A percentile compares a stretch with the other conserved stretches of the same genome.
Conservation (phyloP, 129 eudicot genomes). For the Escallonia rubra region DNA sequence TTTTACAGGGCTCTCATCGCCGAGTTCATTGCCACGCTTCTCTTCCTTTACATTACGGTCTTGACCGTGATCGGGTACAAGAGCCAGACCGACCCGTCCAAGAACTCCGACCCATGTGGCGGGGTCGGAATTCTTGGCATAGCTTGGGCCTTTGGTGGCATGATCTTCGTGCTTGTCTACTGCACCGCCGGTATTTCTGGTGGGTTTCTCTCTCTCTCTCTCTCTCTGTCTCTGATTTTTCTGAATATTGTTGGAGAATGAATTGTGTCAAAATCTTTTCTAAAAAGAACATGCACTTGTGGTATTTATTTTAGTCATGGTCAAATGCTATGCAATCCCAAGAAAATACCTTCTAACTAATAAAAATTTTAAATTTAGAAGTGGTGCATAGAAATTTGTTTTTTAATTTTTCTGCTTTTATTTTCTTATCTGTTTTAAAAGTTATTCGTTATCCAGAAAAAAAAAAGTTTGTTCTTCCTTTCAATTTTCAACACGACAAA, state of each 20-base stretch:
- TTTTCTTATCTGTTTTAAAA: no score
- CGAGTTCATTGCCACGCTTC: constrained; percentile 57
- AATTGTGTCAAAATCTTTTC: background rate
- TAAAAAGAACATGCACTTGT: background rate
- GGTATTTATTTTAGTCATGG: background rate
- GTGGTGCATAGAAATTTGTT: no score
- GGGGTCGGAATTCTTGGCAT: constrained; percentile 79
- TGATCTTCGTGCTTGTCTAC: constrained; percentile 68
- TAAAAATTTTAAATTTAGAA: no score
- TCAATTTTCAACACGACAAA: background rate
- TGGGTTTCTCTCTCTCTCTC: constrained; percentile 1
- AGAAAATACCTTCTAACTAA: background rate
- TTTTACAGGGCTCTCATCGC: constrained; percentile 65
- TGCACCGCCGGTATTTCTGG: constrained; percentile 83
- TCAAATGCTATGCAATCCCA: no score
- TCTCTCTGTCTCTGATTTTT: background rate
- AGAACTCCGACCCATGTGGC: constrained; percentile 35
- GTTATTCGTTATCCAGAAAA: no score
- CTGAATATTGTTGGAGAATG: background rate
- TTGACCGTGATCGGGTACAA: constrained; percentile 71
- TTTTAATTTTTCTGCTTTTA: no score
- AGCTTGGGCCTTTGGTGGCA: constrained; percentile 88
- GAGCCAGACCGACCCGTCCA: constrained; percentile 37
- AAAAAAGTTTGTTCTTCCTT: no score
- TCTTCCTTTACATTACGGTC: constrained; percentile 67